These are phyloP conservation scores for Dioszegia crocea DNA, from an alignment of 768 basidiomycete species.

Conservation along the genomic window DNA sequence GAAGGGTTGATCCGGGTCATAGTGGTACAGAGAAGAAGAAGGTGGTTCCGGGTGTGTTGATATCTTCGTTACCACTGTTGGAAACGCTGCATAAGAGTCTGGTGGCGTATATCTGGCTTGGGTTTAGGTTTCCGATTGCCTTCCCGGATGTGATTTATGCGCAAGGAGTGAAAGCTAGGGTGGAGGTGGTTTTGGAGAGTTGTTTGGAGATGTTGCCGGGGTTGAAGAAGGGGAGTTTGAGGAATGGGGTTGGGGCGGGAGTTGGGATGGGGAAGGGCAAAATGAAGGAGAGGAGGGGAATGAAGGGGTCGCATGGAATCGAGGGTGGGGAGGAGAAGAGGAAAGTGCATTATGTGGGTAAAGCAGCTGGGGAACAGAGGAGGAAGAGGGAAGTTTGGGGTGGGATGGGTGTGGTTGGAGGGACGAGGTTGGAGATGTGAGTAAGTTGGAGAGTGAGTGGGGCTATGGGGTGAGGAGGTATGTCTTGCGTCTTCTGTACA, in stretches of 20 bases:
- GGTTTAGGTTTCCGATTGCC: constrained; percentile 63
- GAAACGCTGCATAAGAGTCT: constrained; percentile 74
- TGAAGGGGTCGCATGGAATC: too few relatives aligned
- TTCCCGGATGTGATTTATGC: constrained; percentile 62
- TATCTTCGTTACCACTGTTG: constrained; percentile 51
- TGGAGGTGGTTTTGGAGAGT: constrained; percentile 68
- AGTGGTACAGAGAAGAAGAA: background rate
- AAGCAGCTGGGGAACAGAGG: constrained; percentile 10
- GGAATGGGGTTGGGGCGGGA: background rate
- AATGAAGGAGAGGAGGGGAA: constrained; percentile 15
- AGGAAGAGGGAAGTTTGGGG: constrained; percentile 23
- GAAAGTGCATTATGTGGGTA: background rate
- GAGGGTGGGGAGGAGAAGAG: constrained; percentile 4
- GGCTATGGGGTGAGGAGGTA: too few relatives aligned
- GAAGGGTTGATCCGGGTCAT: constrained; percentile 3
- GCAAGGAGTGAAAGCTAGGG: constrained; percentile 57
- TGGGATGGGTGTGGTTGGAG: constrained; percentile 14
- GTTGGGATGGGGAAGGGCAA: constrained; percentile 16
- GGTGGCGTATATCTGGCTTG: constrained; percentile 79
- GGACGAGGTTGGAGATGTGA: background rate
- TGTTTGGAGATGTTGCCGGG: constrained; percentile 47
- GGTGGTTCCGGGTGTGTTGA: constrained; percentile 21
- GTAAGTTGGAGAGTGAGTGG: background rate
- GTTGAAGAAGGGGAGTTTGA: background rate
- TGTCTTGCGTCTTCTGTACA: too few relatives aligned